Percentiles rank a stretch among this genome's conserved stretches.
Conservation (phyloP, 176 grass and related monocot genomes). For the maize (Zea mays) region Zm-B73-REFERENCE-NAM-5.0 NC_050100.1:65257501-65258000, state of each 20-base stretch:
- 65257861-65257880: conserved; percentile 73
- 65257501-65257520: conserved; percentile 55
- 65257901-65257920: conserved; percentile 52
- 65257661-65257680: conserved; percentile 72
- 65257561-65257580: conserved; percentile 69
- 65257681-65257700: conserved; percentile 65
- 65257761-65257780: conserved; percentile 63
- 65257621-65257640: conserved; percentile 60
- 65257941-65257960: background rate
- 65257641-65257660: conserved; percentile 58
- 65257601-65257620: conserved; percentile 52
- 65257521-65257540: conserved; percentile 63
- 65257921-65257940: background rate
- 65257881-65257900: conserved; percentile 79
- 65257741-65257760: conserved; percentile 56
- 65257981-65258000: conserved; percentile 51
- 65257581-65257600: conserved; percentile 50
- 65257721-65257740: conserved; percentile 54
- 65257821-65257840: conserved; percentile 71
- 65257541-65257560: conserved; percentile 75
- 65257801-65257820: conserved; percentile 68
- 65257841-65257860: conserved; percentile 68
- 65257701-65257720: conserved; percentile 52
- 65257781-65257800: conserved; percentile 52
- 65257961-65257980: conserved; percentile 9